Percentiles rank a stretch among this genome's conserved stretches.
phyloP scores from a whole-genome alignment of 768 basidiomycete species.

The Sistotremastrum niveocremeum region DNA sequence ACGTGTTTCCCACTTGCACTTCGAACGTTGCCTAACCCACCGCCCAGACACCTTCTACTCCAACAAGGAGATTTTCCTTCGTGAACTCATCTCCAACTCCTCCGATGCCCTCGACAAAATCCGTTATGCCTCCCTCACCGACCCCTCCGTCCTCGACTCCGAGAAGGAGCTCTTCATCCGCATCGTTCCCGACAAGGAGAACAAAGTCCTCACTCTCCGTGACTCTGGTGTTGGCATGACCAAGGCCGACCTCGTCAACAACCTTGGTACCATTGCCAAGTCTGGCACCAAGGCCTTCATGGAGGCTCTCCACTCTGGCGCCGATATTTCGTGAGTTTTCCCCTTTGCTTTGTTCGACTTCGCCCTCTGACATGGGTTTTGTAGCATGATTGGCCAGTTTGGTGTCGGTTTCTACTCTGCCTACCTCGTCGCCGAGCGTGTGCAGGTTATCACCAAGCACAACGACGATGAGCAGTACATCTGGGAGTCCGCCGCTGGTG shows the following conservation, averaged over 20 bases:
- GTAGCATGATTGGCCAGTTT: conserved; percentile 90
- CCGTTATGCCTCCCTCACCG: conserved; percentile 91
- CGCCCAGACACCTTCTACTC: conserved; percentile 96
- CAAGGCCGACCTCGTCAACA: conserved; percentile 99
- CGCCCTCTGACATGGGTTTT: not conserved
- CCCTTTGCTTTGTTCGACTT: not conserved
- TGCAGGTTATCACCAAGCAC: conserved; percentile 98
- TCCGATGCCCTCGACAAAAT: conserved; percentile 99
- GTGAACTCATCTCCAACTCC: conserved; percentile 92
- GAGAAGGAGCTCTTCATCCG: conserved; percentile 92
- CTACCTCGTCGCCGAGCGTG: conserved; percentile 97
- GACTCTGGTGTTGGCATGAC: conserved; percentile 99
- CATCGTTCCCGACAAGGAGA: conserved; percentile 91
- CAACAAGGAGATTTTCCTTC: conserved; percentile 99
- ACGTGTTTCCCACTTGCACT: conserved; percentile 18
- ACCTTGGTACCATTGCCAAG: conserved; percentile 92
- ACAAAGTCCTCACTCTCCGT: conserved; percentile 79
- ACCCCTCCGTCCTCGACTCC: conserved; percentile 76
- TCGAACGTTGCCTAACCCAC: conserved; percentile 7
- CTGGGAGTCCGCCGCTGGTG: conserved; percentile 99
- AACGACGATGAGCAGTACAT: conserved; percentile 99
- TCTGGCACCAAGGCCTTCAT: conserved; percentile 98
- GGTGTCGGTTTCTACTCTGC: conserved; percentile 99
- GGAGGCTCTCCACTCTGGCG: conserved; percentile 89
- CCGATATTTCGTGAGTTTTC: conserved; percentile 47